Evolutionary conservation across 805 yeast genomes (phyloP).

Genomic region (Priceomyces medius): DNA sequence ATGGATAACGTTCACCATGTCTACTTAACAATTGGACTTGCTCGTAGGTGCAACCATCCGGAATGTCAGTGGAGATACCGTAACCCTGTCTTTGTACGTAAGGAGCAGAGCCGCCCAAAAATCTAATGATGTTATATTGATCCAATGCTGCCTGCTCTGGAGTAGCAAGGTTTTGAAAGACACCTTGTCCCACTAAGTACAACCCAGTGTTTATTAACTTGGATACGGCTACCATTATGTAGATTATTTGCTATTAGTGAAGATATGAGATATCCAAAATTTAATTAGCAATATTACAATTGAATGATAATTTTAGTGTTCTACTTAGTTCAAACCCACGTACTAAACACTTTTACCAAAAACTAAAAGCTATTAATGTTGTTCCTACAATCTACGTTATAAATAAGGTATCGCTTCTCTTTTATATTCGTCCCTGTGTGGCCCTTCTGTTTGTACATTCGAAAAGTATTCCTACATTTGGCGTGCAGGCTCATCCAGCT

Average conservation of each 20-base stretch:
- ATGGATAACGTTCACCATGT: conserved; percentile 73
- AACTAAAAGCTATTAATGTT: too few relatives aligned
- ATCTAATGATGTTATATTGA: conserved; percentile 49
- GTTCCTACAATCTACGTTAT: too few relatives aligned
- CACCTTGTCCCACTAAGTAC: conserved; percentile 24
- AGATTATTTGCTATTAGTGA: too few relatives aligned
- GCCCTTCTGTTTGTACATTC: not conserved
- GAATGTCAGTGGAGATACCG: conserved; percentile 50
- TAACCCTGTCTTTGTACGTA: conserved; percentile 50
- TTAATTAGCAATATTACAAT: not conserved
- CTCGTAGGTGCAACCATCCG: conserved; percentile 53
- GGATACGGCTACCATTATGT: conserved; percentile 28
- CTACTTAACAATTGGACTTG: conserved; percentile 73
- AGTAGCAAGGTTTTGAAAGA: conserved; percentile 31
- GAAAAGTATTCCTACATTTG: not conserved
- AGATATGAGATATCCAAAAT: too few relatives aligned
- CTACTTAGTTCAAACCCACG: too few relatives aligned
- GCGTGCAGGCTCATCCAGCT: too few relatives aligned
- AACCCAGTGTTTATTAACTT: conserved; percentile 30
- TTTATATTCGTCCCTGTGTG: not conserved
- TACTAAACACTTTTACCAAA: too few relatives aligned
- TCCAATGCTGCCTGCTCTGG: conserved; percentile 42
- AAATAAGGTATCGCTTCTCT: not conserved
- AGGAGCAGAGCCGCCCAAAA: conserved; percentile 58
- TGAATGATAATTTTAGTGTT: not conserved